phyloP scores from a whole-genome alignment of 2,329 filamentous ascomycete genomes.

The Aspergillus flavus region DNA sequence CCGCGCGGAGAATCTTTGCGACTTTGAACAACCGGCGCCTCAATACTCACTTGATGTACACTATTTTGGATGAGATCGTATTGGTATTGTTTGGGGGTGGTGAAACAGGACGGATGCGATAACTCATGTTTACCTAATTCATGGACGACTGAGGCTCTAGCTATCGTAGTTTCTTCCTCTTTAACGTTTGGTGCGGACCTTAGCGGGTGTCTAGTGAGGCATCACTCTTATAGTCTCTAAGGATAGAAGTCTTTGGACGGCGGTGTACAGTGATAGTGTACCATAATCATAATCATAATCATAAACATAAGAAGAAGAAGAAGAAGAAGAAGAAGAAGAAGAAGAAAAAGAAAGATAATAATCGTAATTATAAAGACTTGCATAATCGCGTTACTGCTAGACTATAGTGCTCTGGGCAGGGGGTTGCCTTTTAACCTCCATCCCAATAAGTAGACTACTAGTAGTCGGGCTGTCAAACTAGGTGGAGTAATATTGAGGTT shows the following conservation, averaged over 20 bases:
- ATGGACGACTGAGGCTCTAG: not conserved
- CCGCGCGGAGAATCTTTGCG: conserved; percentile 84
- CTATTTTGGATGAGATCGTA: conserved; percentile 70
- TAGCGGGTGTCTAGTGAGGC: not conserved
- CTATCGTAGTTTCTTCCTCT: not conserved
- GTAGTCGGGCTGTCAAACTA: not conserved
- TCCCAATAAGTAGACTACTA: not conserved
- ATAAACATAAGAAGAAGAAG: no score
- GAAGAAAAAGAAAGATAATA: not conserved
- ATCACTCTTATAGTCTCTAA: not conserved
- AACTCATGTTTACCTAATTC: not conserved
- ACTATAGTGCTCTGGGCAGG: not conserved
- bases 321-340: no score
- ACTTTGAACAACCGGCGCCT: conserved; percentile 87
- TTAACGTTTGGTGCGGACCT: not conserved
- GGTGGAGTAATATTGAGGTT: conserved; percentile 15
- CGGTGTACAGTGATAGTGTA: not conserved
- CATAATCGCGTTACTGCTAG: not conserved
- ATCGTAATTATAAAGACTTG: not conserved
- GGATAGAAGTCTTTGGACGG: not conserved
- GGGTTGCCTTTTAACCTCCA: not conserved
- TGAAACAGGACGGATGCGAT: conserved; percentile 16
- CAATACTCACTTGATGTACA: conserved; percentile 75
- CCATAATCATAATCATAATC: not conserved
- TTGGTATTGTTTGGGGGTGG: conserved; percentile 61